A percentile compares a stretch with the other conserved stretches of the same genome.
Evolutionary conservation across 2,329 filamentous ascomycete species (phyloP).

Genomic region (Penicillium vulpinum): DNA sequence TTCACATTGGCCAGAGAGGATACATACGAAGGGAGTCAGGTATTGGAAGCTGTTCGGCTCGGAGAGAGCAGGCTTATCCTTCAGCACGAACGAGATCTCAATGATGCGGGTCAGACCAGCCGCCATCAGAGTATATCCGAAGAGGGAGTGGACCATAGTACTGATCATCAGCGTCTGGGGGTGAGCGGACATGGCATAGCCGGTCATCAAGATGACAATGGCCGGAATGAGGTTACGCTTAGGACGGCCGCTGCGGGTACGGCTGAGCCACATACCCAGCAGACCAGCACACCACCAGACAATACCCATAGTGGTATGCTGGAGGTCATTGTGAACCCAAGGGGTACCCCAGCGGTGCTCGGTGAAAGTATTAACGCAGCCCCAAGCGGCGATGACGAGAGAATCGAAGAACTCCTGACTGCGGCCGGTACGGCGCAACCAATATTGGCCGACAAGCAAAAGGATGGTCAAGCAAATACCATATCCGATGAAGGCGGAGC

Average conservation of each 20-base stretch:
- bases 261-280: constrained; percentile 87
- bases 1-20: constrained; percentile 5
- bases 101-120: constrained; percentile 82
- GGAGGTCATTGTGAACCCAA: constrained; percentile 92
- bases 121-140: constrained; percentile 94
- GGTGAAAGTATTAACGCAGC: constrained; percentile 96
- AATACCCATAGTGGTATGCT: constrained; percentile 99
- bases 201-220: constrained; percentile 87
- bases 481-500: constrained; percentile 91
- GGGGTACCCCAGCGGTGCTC: constrained; percentile 89
- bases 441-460: constrained; percentile 82
- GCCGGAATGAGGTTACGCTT: constrained; percentile 92
- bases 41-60: constrained; percentile 74
- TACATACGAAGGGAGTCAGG: constrained; percentile 67
- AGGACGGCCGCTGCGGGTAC: constrained; percentile 76
- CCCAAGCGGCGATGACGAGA: constrained; percentile 87
- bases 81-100: constrained; percentile 85
- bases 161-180: constrained; percentile 81
- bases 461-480: constrained; percentile 84
- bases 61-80: constrained; percentile 65
- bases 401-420: constrained; percentile 98
- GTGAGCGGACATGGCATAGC: constrained; percentile 93
- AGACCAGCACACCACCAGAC: constrained; percentile 97
- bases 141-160: constrained; percentile 82
- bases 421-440: constrained; percentile 76